A percentile compares a stretch with the other conserved stretches of the same genome.
Evolutionary conservation across 192 early-diverging fungal species (phyloP).

Genomic region (Coemansia reversa): DNA sequence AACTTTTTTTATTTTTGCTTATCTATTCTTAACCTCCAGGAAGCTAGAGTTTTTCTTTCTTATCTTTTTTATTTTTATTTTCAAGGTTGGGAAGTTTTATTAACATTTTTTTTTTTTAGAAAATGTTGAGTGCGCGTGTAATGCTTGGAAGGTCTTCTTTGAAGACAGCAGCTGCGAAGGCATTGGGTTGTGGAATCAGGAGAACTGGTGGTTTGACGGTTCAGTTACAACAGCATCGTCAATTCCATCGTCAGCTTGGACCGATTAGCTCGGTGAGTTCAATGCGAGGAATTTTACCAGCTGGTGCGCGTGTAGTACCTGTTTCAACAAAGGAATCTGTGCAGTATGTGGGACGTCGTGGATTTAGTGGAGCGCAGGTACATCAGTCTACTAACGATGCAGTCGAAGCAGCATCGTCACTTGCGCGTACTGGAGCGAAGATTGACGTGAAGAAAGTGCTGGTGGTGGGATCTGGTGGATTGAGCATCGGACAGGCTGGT

Average conservation of each 20-base stretch:
- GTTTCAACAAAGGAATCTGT: background rate
- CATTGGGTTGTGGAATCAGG: background rate
- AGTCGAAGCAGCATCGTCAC: constrained; percentile 34
- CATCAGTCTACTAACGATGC: constrained; percentile 30
- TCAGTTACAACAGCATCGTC: background rate
- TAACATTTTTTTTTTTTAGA: constrained; percentile 7
- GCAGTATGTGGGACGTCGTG: constrained; percentile 32
- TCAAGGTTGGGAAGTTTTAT: background rate
- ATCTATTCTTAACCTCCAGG: background rate
- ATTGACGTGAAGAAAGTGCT: constrained; percentile 81
- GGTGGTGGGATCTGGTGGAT: constrained; percentile 92
- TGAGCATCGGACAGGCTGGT: constrained; percentile 96
- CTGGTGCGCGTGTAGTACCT: background rate
- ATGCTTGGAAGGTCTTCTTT: constrained; percentile 4
- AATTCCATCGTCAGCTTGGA: background rate
- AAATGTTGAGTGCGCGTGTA: constrained; percentile 40
- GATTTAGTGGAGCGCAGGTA: constrained; percentile 34
- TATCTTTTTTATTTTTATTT: background rate
- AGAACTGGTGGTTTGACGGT: background rate
- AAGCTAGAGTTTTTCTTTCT: background rate
- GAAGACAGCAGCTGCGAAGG: constrained; percentile 7
- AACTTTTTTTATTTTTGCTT: background rate
- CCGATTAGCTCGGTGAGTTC: too few relatives aligned
- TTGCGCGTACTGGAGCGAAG: constrained; percentile 51
- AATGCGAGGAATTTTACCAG: background rate